Evolutionary conservation across 106 monocot species (phyloP).

Genomic region (Acorus gramineus): DNA sequence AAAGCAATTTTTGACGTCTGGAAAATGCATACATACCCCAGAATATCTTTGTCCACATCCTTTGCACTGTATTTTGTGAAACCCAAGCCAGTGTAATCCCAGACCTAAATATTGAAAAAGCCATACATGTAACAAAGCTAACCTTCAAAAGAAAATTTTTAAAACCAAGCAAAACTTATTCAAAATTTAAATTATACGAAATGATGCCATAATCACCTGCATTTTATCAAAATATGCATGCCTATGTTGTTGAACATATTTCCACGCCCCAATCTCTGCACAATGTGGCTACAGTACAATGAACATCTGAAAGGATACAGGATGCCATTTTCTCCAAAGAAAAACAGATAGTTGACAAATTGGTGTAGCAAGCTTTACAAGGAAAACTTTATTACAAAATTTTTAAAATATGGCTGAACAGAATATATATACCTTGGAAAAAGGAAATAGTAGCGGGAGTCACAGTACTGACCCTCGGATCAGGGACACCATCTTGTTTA

Average conservation of each 20-base stretch:
- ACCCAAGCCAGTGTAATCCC: slow-evolving; percentile 97
- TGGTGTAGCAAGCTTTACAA: too few relatives aligned
- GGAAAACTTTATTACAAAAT: too few relatives aligned
- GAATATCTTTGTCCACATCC: slow-evolving; percentile 81
- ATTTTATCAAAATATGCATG: slow-evolving; percentile 95
- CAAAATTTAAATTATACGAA: neutral
- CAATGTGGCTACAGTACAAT: neutral
- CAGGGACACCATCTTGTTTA: slow-evolving; percentile 52
- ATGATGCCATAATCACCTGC: slow-evolving; percentile 55
- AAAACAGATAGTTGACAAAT: too few relatives aligned
- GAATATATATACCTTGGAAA: slow-evolving; percentile 58
- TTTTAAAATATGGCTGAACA: neutral
- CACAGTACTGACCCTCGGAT: slow-evolving; percentile 91
- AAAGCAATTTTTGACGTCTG: too few relatives aligned
- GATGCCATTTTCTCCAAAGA: too few relatives aligned
- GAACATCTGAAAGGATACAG: too few relatives aligned
- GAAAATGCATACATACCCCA: slow-evolving; percentile 50
- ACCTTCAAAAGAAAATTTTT: neutral
- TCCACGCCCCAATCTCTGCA: slow-evolving; percentile 94
- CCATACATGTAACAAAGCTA: neutral
- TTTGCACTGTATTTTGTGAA: slow-evolving; percentile 86
- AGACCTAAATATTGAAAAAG: slow-evolving; percentile 42
- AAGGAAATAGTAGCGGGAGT: slow-evolving; percentile 88
- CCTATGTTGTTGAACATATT: slow-evolving; percentile 81
- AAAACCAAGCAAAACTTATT: neutral